Evolutionary conservation across 202 grass and related monocot species (phyloP), one percentile per base, ranked within the genome.

Genomic region (Setaria italica): DNA sequence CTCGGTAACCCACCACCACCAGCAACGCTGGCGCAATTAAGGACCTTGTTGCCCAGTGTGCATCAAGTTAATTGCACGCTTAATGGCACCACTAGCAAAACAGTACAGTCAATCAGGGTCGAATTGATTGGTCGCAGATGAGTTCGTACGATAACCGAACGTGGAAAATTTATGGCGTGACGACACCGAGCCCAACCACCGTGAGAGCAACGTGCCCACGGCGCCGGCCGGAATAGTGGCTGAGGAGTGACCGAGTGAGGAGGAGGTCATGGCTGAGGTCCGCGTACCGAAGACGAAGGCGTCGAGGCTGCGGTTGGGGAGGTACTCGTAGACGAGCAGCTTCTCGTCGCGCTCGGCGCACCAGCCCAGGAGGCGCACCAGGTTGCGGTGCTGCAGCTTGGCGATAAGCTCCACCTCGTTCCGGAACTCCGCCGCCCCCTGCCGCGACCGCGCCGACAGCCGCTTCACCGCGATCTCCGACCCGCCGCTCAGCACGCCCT

Each of bases 391-490:
- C 88, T 98, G 95, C 67, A 98, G 93, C 81, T 95, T 98, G 51
- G 95, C 95, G 79, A 98, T 98, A 8, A 89, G 90, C 74, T 98
- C 93, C 46, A 95, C 93, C 89, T 98, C 95, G 60, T 98, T 98
- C 73, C 91, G 58, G 85, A 98, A 98, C 88, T 98, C 95, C 7
- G 77, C 84, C 1, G 80, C 69, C 29, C 95, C 95, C 87, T 98
- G 95, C 77, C 84, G 76, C 17, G 95, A 98, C 70, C 84, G 70
- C 51, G 84, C 89, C 59, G 95, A 98, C 19, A 95, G 93, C 12
- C 95, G 92, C 88, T 98, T 98, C 54, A 98, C 93, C 2, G 95
- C 95, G 35, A 98, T 88, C 86, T 98, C 93, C 0, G 70, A 57
- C 7, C 93, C 93, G 33, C 91, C 89, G 1, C 64, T 68, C 17